Percentiles rank a stretch among this genome's conserved stretches.
Evolutionary conservation across 192 early-diverging fungal species (phyloP).

Genomic region (Entophlyctis luteolus): DNA sequence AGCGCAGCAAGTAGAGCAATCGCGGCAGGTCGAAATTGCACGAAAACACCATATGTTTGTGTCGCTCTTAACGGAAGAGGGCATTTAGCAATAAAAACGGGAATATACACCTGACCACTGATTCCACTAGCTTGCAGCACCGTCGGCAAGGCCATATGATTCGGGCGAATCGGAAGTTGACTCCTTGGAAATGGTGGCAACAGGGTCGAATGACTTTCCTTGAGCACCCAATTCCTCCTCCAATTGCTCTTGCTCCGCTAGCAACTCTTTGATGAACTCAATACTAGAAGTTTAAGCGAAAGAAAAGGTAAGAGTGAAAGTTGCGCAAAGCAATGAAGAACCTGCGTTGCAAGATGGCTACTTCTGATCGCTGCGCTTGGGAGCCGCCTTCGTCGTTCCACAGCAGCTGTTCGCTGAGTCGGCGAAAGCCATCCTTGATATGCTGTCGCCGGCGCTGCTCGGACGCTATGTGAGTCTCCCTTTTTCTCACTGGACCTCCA

Average conservation of each 20-base stretch:
- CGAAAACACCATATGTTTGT: slow-evolving; percentile 24
- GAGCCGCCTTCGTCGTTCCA: slow-evolving; percentile 15
- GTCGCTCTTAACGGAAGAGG: slow-evolving; percentile 16
- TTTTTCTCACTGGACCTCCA: slow-evolving; percentile 13
- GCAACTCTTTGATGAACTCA: slow-evolving; percentile 35
- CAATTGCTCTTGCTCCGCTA: slow-evolving; percentile 1
- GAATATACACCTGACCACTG: background rate
- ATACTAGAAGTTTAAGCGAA: no score
- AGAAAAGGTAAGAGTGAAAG: no score
- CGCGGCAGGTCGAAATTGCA: slow-evolving; percentile 13
- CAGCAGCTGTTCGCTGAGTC: slow-evolving; percentile 61
- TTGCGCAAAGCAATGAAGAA: no score
- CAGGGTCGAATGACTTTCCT: background rate
- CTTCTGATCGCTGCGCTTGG: slow-evolving; percentile 68
- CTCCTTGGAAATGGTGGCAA: no score
- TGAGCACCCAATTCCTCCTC: background rate
- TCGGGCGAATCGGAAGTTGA: no score
- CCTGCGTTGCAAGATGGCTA: slow-evolving; percentile 79
- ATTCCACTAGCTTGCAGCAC: background rate
- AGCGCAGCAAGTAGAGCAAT: slow-evolving; percentile 3
- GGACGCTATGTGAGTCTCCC: slow-evolving; percentile 74
- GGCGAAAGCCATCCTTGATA: slow-evolving; percentile 85
- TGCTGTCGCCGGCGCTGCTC: slow-evolving; percentile 91
- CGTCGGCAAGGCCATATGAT: background rate
- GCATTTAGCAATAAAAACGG: background rate